These are phyloP conservation scores for Beauveria brongniartii DNA, from an alignment of 2,329 filamentous ascomycete species.

Conservation along the genomic window DNA sequence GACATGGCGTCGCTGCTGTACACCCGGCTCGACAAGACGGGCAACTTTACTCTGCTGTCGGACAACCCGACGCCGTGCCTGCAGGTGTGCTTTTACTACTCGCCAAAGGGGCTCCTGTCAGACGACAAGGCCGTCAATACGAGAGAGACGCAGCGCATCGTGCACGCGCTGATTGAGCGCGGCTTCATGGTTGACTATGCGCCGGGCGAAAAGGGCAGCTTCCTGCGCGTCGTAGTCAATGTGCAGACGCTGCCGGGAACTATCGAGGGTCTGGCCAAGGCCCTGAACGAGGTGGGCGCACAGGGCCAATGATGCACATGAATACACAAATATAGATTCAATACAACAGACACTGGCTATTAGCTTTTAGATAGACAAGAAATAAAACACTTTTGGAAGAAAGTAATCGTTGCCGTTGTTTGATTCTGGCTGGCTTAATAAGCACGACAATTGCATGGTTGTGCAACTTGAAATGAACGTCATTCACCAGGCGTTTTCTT, in stretches of 20 bases:
- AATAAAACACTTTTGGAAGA: no score
- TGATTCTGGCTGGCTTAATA: no score
- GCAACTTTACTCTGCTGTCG: slow-evolving; percentile 63
- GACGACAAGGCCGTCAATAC: slow-evolving; percentile 39
- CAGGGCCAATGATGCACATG: background rate
- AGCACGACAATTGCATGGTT: no score
- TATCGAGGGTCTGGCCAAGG: slow-evolving; percentile 44
- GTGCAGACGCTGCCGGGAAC: slow-evolving; percentile 44
- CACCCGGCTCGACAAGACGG: slow-evolving; percentile 41
- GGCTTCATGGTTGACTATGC: slow-evolving; percentile 57
- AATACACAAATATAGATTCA: background rate
- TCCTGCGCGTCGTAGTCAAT: slow-evolving; percentile 54
- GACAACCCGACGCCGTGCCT: slow-evolving; percentile 75
- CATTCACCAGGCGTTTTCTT: no score
- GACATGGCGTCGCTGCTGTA: slow-evolving; percentile 63
- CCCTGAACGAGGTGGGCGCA: slow-evolving; percentile 39
- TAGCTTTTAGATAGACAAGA: no score
- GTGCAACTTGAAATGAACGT: no score
- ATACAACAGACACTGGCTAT: background rate
- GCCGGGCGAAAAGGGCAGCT: slow-evolving; percentile 46
- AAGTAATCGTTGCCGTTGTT: no score
- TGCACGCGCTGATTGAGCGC: slow-evolving; percentile 36
- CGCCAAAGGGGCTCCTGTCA: slow-evolving; percentile 42
- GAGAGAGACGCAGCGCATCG: slow-evolving; percentile 39
- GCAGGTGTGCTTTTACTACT: slow-evolving; percentile 92